Base-by-base conservation (phyloP, 148 eudicot genomes). In the Vaccinium macrocarpon region DNA sequence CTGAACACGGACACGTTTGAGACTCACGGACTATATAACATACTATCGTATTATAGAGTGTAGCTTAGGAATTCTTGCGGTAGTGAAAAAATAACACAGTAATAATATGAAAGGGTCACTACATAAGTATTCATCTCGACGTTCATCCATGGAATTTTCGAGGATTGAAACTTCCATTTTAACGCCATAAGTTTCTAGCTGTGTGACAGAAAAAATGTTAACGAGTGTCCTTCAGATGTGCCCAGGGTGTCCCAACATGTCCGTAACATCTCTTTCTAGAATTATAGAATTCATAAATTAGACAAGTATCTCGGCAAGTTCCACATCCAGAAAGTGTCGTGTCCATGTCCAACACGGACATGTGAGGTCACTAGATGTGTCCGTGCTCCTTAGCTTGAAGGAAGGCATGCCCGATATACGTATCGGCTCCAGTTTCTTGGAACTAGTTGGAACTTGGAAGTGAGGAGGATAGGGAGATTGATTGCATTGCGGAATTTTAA, bases 401-500 rank as follows among this genome's bases (percentile, higher is more conserved):
- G 50, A 77, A 12, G 66, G 38, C 35, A 70, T 38, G 21, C 87
- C 38, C 35, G 42, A 73, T 23, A 6, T 77, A 70, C 27, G 73
- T 51, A 55, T 61, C 29, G 70, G 75, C 53, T 73, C 70, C 29
- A 53, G 23, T 75, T 61, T 76, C 66, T 56, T 81, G 49, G 56
- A 62, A 50, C 25, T 84, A 56, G 0, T 56, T 81, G 49, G 56
- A 62, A 56, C 0, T 56, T 81, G 49, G 56, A 62, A 50, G 46
- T 84, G 57, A 0, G 8, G 59, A 32, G 61, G 49, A 72, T 51
- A 66, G 75, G 78, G 27, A 46, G 82, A 23, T 23, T 10, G 71
- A 64, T 59, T 32, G 70, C 82, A 83, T 64, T 84, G 86, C 76
- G 76, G 81, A 84, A 46, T 84, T 83, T 84, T 83, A 29, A 82